phyloP scores from a whole-genome alignment of 2,329 filamentous ascomycete species.

The Colletotrichum filicis region DNA sequence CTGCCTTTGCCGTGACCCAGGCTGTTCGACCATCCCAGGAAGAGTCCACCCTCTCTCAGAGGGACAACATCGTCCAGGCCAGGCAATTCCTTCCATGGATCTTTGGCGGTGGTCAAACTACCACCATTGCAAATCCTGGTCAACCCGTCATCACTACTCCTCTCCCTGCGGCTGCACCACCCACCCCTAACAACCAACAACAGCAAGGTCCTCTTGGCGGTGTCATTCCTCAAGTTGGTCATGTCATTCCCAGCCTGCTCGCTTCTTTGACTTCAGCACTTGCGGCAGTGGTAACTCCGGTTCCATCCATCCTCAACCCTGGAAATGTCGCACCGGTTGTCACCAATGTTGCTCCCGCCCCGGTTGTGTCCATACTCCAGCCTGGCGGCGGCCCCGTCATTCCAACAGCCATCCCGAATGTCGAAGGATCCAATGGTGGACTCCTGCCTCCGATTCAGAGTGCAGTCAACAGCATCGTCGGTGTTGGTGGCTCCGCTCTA shows the following conservation, averaged over 20 bases:
- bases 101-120: constrained; percentile 7
- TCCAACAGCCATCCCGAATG: background rate
- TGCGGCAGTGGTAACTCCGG: background rate
- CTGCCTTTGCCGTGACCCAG: constrained; percentile 7
- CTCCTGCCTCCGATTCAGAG: background rate
- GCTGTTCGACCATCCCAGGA: background rate
- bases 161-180: constrained; percentile 1
- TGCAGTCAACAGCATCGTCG: background rate
- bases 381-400: background rate
- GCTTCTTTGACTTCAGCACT: background rate
- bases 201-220: constrained; percentile 3
- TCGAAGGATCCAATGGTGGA: background rate
- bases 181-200: background rate
- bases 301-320: background rate
- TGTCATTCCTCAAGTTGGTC: background rate
- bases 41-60: background rate
- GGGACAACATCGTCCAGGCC: background rate
- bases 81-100: constrained; percentile 24
- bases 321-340: background rate
- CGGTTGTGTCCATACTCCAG: background rate
- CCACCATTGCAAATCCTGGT: background rate
- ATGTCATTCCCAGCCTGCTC: background rate
- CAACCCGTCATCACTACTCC: constrained; percentile 11
- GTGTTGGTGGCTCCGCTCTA: background rate
- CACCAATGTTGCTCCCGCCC: background rate